Conservation (phyloP, 495 filamentous ascomycete species). For the Ascodesmis nigricans region DNA sequence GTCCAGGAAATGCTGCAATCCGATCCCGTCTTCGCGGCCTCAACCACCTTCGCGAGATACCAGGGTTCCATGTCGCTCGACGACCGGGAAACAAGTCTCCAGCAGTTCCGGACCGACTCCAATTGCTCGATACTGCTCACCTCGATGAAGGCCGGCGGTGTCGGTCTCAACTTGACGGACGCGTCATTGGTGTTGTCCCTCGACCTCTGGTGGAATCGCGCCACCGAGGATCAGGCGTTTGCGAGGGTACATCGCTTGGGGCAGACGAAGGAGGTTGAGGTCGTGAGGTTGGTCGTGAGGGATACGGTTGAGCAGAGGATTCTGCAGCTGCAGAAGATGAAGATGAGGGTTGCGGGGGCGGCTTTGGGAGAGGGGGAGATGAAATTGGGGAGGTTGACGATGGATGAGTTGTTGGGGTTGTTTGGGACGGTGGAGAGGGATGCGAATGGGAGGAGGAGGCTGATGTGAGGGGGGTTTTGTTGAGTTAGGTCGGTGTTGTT, state of each 20-base stretch:
- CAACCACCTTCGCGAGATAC: constrained; percentile 3
- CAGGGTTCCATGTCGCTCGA: constrained; percentile 14
- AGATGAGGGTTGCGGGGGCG: constrained; percentile 7
- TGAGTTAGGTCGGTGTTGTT: no score
- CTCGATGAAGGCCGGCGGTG: constrained; percentile 27
- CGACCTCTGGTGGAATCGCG: constrained; percentile 40
- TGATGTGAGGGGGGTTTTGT: background rate
- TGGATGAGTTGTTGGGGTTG: constrained; percentile 7
- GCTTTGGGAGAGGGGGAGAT: constrained; percentile 9
- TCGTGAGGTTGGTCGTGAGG: constrained; percentile 11
- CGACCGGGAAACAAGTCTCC: constrained; percentile 5
- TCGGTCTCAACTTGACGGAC: constrained; percentile 31
- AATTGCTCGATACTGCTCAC: constrained; percentile 27
- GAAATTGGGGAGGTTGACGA: constrained; percentile 8
- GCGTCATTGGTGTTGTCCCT: constrained; percentile 36
- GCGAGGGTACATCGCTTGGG: constrained; percentile 15
- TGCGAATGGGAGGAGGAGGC: constrained; percentile 1
- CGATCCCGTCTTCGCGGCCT: constrained; percentile 4
- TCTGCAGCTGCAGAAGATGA: constrained; percentile 6
- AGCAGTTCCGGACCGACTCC: constrained; percentile 5
- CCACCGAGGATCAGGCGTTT: constrained; percentile 24
- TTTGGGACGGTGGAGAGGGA: constrained; percentile 6
- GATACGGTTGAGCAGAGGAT: constrained; percentile 13
- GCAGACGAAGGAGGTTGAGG: constrained; percentile 13
- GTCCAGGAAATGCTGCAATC: constrained; percentile 23